Evolutionary conservation across 768 basidiomycete genomes (phyloP).

Genomic region (Hypsizygus marmoreus): DNA sequence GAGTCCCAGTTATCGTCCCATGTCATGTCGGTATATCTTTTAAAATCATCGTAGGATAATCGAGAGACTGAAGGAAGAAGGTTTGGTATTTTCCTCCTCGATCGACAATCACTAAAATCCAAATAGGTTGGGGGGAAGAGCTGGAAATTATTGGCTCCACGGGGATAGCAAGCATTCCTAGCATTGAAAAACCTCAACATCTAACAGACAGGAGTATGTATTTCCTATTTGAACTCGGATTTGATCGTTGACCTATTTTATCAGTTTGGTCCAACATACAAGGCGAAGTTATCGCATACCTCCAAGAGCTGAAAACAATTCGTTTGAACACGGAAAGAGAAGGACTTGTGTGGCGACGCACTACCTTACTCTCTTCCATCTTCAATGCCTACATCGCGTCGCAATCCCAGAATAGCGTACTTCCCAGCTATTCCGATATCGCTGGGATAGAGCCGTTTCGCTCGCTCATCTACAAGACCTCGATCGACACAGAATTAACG

Average conservation of each 20-base stretch:
- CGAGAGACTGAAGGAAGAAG: conserved; percentile 15
- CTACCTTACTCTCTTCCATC: neutral
- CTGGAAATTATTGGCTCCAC: conserved; percentile 5
- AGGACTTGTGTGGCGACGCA: neutral
- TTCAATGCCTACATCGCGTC: neutral
- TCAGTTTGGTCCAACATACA: conserved; percentile 28
- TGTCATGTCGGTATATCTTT: neutral
- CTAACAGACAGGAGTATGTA: conserved; percentile 26
- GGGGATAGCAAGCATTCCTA: conserved; percentile 17
- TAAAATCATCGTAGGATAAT: conserved; percentile 11
- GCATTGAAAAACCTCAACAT: conserved; percentile 13
- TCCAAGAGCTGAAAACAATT: conserved; percentile 11
- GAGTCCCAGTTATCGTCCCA: conserved; percentile 4
- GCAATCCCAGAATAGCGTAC: neutral
- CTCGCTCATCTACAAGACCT: conserved; percentile 20
- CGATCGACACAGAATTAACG: conserved; percentile 1
- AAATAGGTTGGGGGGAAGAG: conserved; percentile 8
- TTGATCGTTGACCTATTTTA: neutral
- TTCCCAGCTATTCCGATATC: conserved; percentile 17
- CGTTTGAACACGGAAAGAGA: conserved; percentile 11
- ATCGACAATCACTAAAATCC: neutral
- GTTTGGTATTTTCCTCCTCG: neutral
- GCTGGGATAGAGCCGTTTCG: conserved; percentile 22
- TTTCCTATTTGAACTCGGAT: neutral
- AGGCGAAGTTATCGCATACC: conserved; percentile 16